Percentiles rank a stretch among this genome's conserved stretches.
Conservation (phyloP, 78 protist species). For the Planoprotostelium fungivorum region DNA sequence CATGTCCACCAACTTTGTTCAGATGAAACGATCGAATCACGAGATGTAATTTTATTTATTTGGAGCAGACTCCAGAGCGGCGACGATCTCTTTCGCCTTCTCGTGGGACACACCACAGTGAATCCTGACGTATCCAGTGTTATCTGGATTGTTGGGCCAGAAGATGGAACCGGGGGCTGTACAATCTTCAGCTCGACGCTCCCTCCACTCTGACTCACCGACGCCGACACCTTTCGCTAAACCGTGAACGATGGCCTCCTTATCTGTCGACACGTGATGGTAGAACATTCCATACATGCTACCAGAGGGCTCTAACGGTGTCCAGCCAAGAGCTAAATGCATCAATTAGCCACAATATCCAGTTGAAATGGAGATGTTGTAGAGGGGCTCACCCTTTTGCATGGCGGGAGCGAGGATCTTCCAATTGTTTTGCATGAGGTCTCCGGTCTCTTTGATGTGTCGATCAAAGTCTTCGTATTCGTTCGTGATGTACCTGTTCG, state of each 20-base stretch:
- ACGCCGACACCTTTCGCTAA: slow-evolving; percentile 25
- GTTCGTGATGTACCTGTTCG: background rate
- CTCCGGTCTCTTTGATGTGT: slow-evolving; percentile 1
- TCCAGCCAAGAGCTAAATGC: slow-evolving; percentile 17
- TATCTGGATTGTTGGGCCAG: background rate
- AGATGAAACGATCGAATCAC: too few species aligned
- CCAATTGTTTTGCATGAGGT: slow-evolving; percentile 22
- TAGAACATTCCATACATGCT: slow-evolving; percentile 28
- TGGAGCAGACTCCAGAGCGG: too few species aligned
- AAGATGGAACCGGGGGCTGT: slow-evolving; percentile 27
- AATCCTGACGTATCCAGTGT: slow-evolving; percentile 24
- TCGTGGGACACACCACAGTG: slow-evolving; percentile 25
- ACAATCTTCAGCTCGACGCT: background rate
- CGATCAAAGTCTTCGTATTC: slow-evolving; percentile 7
- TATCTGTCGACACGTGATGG: slow-evolving; percentile 16
- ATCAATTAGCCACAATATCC: too few species aligned
- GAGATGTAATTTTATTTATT: too few species aligned
- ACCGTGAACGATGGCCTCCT: slow-evolving; percentile 12
- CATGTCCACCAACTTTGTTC: too few species aligned
- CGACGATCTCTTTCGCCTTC: slow-evolving; percentile 17
- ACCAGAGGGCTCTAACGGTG: slow-evolving; percentile 16
- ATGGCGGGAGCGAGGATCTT: background rate
- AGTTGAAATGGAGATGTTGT: background rate
- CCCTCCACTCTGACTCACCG: background rate
- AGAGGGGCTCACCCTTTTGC: background rate